These are phyloP conservation scores for Incumbomyces delicatus DNA, from an alignment of 2,329 filamentous ascomycete genomes.

Conservation along the genomic window DNA sequence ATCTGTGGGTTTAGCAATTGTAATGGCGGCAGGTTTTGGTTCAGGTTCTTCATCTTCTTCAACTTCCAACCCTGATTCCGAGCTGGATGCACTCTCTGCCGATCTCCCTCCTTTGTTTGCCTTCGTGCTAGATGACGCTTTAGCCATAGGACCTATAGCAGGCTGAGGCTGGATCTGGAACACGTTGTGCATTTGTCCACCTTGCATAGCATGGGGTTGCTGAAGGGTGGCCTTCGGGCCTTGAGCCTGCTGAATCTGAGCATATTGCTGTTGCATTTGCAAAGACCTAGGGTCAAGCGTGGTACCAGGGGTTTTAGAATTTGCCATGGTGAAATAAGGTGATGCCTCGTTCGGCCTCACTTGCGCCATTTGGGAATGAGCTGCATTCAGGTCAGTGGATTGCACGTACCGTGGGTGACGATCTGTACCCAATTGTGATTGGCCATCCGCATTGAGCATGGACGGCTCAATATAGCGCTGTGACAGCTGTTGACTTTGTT, in stretches of 20 bases:
- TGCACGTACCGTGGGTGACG: not conserved
- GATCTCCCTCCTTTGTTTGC: constrained; percentile 17
- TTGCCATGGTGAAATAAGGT: constrained; percentile 3
- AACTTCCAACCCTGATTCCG: constrained; percentile 39
- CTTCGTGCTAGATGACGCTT: constrained; percentile 21
- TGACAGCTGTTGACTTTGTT: constrained; percentile 12
- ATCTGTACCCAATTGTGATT: constrained; percentile 1
- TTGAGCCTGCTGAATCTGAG: constrained; percentile 12
- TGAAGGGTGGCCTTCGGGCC: constrained; percentile 23
- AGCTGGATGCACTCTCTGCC: constrained; percentile 26
- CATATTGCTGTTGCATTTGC: constrained; percentile 16
- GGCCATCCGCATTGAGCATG: constrained; percentile 11
- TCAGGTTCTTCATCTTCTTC: constrained; percentile 45
- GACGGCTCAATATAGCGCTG: constrained; percentile 16
- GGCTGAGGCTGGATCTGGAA: constrained; percentile 20
- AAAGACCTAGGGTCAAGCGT: constrained; percentile 15
- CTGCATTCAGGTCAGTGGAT: constrained; percentile 6
- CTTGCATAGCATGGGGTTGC: constrained; percentile 24
- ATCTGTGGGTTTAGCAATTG: constrained; percentile 43
- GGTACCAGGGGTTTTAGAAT: not conserved
- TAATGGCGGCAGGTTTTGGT: constrained; percentile 44
- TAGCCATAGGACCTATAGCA: constrained; percentile 27
- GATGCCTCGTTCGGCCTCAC: not conserved
- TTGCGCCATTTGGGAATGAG: constrained; percentile 5
- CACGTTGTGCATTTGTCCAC: not conserved